Evolutionary conservation across 805 yeast species (phyloP), one percentile per base, ranked within the genome.

Genomic region (Pichia pseudocactophila): DNA sequence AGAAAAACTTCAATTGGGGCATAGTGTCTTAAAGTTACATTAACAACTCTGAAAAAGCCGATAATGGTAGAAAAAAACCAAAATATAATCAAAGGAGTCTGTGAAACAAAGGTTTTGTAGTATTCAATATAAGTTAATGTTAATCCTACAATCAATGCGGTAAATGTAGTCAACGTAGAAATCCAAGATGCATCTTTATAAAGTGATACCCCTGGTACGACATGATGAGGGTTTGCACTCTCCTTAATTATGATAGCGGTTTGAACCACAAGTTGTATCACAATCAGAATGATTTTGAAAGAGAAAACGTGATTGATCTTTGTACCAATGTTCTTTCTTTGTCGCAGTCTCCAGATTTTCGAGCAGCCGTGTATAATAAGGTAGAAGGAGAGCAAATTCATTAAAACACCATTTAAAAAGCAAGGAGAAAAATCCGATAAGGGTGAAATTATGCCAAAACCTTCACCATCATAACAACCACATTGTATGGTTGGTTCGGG

Each of bases 51-150:
- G 31, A 74, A 63, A 10, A 65, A 43, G 18, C 74, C 73, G 30
- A 76, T 65, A 6, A 80, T 41, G 1, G 72, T 51, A 33, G 72
- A 67, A 44, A 78, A 67, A 37, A 82, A 64, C 96, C 96, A 90
- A 62, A 75, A 90, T 48, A 81, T 69, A 32, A 90, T 70, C 37
- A 88, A 63, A 0, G 76, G 67, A 2, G 90, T 81, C 50, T 72
- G 75, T 2, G 96, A 78, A 18, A 84, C 73, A 34, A 64, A 69
- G 10, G 78, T 57, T 57, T 83, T 77, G 59, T 71, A 74, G 54
- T 78, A 81, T 58, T 90, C 97, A 45, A 82, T 57, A 61, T 78
- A 82, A 44, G 86, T 82, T 30, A 87, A 61, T 3, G 65, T 61
- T 15, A 73, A 57, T 0, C 78, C 82, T 5, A 82, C 72, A 2